Conservation (phyloP, 345 rosid species). For the Gossypium arboreum region DNA sequence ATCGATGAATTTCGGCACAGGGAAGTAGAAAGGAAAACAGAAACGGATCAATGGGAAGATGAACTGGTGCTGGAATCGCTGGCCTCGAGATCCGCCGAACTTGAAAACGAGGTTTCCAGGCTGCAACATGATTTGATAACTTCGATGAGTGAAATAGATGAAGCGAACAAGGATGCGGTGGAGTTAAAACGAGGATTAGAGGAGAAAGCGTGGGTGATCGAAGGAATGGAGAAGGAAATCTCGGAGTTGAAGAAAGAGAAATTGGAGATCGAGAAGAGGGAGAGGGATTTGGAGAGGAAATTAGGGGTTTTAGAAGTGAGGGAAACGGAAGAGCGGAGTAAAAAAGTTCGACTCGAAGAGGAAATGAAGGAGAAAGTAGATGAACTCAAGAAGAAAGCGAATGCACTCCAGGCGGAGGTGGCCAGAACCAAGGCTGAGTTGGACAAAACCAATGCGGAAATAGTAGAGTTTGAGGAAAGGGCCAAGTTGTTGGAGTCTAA, state of each 20-base stretch:
- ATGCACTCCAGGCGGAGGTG: conserved; percentile 36
- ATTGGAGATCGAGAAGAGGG: conserved; percentile 48
- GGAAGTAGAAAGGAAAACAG: conserved; percentile 37
- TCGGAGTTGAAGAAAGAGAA: conserved; percentile 54
- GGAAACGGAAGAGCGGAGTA: conserved; percentile 60
- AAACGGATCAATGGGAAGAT: conserved; percentile 46
- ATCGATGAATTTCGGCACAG: conserved; percentile 36
- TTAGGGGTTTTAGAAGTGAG: conserved; percentile 48
- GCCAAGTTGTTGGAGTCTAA: conserved; percentile 34
- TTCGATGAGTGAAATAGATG: conserved; percentile 46
- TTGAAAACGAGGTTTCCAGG: conserved; percentile 50
- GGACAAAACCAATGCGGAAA: conserved; percentile 32
- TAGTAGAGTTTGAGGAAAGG: conserved; percentile 29
- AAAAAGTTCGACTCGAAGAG: conserved; percentile 50
- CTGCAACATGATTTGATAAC: conserved; percentile 27
- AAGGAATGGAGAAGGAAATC: conserved; percentile 41
- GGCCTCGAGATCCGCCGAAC: conserved; percentile 47
- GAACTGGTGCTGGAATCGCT: conserved; percentile 49
- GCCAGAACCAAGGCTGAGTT: conserved; percentile 32
- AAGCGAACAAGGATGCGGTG: conserved; percentile 35
- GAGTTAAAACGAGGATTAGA: conserved; percentile 39
- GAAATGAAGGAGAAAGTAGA: conserved; percentile 48
- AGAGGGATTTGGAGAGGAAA: conserved; percentile 71
- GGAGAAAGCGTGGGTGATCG: conserved; percentile 15
- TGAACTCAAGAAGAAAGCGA: conserved; percentile 40